Percentiles rank a stretch among this genome's conserved stretches.
phyloP scores from a whole-genome alignment of 83 land plant genomes.

The Thuja plicata region DNA sequence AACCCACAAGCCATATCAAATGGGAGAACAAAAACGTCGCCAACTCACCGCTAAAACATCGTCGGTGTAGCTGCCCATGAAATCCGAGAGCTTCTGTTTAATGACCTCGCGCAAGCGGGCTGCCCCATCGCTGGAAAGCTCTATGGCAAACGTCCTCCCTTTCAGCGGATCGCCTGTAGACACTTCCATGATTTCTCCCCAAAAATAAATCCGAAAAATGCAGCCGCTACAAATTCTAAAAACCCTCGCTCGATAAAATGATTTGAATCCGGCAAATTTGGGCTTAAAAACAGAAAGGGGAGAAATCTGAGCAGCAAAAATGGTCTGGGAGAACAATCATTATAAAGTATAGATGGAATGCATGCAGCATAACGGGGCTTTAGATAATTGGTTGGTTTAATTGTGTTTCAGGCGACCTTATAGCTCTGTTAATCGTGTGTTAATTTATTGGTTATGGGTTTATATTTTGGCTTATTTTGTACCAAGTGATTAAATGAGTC shows the following conservation, averaged over 20 bases:
- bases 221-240: neutral
- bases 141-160: constrained; percentile 56
- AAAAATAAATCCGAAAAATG: neutral
- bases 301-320: neutral
- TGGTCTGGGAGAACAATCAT: too few relatives aligned
- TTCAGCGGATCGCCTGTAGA: neutral
- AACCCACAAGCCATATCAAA: too few relatives aligned
- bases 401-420: too few relatives aligned
- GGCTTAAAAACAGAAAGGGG: neutral
- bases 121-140: constrained; percentile 60
- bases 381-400: too few relatives aligned
- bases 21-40: neutral
- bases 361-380: too few relatives aligned
- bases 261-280: neutral
- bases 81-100: constrained; percentile 76
- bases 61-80: constrained; percentile 93
- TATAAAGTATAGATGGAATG: too few relatives aligned
- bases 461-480: too few relatives aligned
- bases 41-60: constrained; percentile 88
- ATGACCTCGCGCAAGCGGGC: constrained; percentile 50
- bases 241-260: neutral
- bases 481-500: too few relatives aligned
- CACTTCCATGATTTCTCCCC: neutral
- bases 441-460: too few relatives aligned
- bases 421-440: too few relatives aligned